A percentile compares a stretch with the other conserved stretches of the same genome.
phyloP scores from a whole-genome alignment of 106 monocot species.

The Allium fistulosum region DNA sequence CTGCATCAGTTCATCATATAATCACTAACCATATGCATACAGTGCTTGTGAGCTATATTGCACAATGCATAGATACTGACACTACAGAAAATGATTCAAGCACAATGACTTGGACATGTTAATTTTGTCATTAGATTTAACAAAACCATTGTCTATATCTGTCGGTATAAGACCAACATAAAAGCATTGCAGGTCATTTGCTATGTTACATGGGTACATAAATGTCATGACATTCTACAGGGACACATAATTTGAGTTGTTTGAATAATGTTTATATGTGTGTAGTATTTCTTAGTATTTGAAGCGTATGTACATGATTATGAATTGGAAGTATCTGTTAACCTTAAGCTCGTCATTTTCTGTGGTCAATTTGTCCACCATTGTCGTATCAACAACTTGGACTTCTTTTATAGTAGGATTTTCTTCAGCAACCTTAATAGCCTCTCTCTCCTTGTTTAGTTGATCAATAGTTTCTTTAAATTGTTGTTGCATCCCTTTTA shows the following conservation, averaged over 20 bases:
- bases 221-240: too few species aligned
- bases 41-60: too few species aligned
- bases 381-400: conserved; percentile 49
- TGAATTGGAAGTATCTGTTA: neutral
- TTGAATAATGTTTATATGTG: neutral
- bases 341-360: conserved; percentile 90
- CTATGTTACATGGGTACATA: too few species aligned
- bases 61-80: too few species aligned
- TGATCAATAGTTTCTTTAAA: conserved; percentile 29
- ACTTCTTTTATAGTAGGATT: conserved; percentile 32
- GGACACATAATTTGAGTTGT: too few species aligned
- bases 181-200: too few species aligned
- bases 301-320: neutral
- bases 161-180: too few species aligned
- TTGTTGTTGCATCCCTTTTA: conserved; percentile 32
- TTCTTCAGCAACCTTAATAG: conserved; percentile 21
- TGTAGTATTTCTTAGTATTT: neutral
- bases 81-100: too few species aligned
- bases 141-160: too few species aligned
- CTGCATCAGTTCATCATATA: neutral
- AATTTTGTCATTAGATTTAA: too few species aligned
- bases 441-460: conserved; percentile 31
- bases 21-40: too few species aligned
- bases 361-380: conserved; percentile 47
- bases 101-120: too few species aligned